Evolutionary conservation across 495 filamentous ascomycete genomes (phyloP).

Genomic region (Jackrogersella minutella): DNA sequence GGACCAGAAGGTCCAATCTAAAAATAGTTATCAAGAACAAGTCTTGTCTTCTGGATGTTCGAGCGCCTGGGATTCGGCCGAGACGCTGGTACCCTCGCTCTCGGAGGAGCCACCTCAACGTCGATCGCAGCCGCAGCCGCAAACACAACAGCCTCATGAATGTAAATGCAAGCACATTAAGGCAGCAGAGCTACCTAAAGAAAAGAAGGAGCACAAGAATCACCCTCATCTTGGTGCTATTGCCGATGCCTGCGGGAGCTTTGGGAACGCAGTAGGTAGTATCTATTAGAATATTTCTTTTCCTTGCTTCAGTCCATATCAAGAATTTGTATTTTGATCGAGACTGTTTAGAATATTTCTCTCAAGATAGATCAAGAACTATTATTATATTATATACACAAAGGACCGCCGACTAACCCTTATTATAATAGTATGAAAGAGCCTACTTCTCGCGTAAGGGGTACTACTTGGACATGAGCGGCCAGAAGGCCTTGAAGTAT

Average conservation of each 20-base stretch:
- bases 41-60: not conserved
- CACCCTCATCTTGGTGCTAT: not conserved
- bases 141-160: not conserved
- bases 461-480: not conserved
- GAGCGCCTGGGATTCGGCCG: not conserved
- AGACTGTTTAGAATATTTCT: no score
- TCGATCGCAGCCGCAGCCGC: not conserved
- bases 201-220: not conserved
- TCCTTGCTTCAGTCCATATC: not conserved
- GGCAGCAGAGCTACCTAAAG: not conserved
- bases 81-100: not conserved
- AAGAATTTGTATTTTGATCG: not conserved
- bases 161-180: slow-evolving; percentile 1
- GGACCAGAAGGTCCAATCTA: not conserved
- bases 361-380: no score
- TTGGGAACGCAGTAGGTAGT: not conserved
- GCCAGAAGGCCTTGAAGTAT: not conserved
- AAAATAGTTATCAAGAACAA: not conserved
- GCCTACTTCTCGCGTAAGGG: not conserved
- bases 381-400: no score
- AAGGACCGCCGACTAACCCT: not conserved
- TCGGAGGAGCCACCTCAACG: not conserved
- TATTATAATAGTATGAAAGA: not conserved
- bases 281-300: not conserved
- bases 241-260: not conserved